Percentiles rank a stretch among this genome's conserved stretches.
phyloP scores from a whole-genome alignment of 1,139 yeast genomes.

The Hyphopichia wangnamkhiaoensis region DNA sequence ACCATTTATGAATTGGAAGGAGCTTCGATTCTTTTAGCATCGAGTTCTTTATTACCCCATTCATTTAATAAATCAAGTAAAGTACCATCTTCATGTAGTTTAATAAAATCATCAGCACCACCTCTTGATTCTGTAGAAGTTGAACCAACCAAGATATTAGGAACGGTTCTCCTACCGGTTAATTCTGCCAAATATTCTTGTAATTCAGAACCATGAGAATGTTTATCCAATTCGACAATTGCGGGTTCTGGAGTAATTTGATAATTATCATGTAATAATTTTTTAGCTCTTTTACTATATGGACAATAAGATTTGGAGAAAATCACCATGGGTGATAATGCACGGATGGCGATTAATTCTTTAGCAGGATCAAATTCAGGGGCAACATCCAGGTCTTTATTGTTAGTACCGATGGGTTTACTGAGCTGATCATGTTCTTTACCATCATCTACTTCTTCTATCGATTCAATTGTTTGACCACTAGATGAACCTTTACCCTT shows the following conservation, averaged over 20 bases:
- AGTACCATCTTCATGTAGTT: conserved; percentile 56
- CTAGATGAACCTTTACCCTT: not conserved
- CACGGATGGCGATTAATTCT: conserved; percentile 59
- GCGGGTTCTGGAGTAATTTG: conserved; percentile 69
- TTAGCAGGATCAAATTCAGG: conserved; percentile 57
- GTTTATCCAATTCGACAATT: conserved; percentile 81
- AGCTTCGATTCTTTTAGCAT: conserved; percentile 53
- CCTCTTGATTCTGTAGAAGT: conserved; percentile 58
- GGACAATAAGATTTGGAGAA: conserved; percentile 78
- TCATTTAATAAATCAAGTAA: conserved; percentile 49
- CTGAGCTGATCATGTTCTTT: conserved; percentile 4
- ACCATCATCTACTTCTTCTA: conserved; percentile 8
- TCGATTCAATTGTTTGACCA: not conserved
- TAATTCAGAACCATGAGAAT: conserved; percentile 62
- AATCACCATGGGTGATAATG: conserved; percentile 67
- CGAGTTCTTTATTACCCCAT: conserved; percentile 66
- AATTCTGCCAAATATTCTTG: conserved; percentile 58
- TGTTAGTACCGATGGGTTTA: conserved; percentile 3
- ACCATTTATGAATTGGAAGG: conserved; percentile 51
- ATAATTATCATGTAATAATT: conserved; percentile 62
- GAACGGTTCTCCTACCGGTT: conserved; percentile 70
- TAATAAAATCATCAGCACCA: conserved; percentile 76
- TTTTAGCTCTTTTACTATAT: conserved; percentile 69
- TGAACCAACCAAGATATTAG: conserved; percentile 66
- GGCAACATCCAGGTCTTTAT: conserved; percentile 18